These are phyloP conservation scores for Eimeria tenella DNA, from an alignment of 169 alveolate genomes.

Conservation along the genomic window DNA sequence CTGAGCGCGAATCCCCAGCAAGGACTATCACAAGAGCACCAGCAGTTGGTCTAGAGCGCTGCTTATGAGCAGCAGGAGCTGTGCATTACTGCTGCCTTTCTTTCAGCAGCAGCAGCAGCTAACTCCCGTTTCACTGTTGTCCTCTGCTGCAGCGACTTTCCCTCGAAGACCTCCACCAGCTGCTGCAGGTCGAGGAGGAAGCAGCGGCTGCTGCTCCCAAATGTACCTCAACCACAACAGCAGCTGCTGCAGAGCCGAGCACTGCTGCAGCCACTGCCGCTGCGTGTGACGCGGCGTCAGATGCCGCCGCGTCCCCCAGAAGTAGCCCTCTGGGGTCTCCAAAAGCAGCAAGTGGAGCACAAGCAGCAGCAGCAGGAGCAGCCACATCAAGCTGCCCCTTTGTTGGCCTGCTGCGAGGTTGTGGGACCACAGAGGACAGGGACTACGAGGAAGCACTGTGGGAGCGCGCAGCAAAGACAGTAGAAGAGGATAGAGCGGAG, in stretches of 20 bases:
- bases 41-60: no score
- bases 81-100: no score
- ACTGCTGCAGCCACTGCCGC: constrained; percentile 37
- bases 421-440: background rate
- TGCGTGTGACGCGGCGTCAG: background rate
- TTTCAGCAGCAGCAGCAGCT: background rate
- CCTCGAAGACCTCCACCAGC: constrained; percentile 27
- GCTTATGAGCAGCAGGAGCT: no score
- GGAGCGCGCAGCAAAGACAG: constrained; percentile 18
- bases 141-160: constrained; percentile 8
- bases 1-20: no score
- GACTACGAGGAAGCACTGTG: constrained; percentile 5
- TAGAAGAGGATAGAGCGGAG: background rate
- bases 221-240: no score
- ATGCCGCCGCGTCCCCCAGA: background rate
- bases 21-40: no score
- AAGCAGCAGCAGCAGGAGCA: background rate
- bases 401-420: background rate
- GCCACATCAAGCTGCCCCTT: background rate
- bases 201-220: constrained; percentile 24
- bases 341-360: background rate
- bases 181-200: constrained; percentile 18
- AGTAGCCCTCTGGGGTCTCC: background rate
- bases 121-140: background rate
- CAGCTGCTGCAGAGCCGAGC: background rate